These are phyloP conservation scores for Sphaerulina vaccinii DNA, from an alignment of 2,329 filamentous ascomycete genomes.

Conservation along the genomic window DNA sequence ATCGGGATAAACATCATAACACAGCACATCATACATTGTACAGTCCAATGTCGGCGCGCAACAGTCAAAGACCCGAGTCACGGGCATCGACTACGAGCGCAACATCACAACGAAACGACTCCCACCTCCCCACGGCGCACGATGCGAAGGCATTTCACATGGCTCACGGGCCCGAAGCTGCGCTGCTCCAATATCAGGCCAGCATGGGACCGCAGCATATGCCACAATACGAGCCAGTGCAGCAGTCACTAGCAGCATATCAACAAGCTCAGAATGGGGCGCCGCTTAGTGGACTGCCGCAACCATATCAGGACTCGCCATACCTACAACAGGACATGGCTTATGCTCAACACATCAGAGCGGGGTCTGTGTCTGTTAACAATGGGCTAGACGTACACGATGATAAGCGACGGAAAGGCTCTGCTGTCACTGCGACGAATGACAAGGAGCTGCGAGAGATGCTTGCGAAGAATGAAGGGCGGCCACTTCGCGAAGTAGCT, in stretches of 20 bases:
- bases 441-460: slow-evolving; percentile 77
- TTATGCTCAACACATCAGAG: slow-evolving; percentile 29
- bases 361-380: slow-evolving; percentile 31
- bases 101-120: slow-evolving; percentile 33
- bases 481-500: slow-evolving; percentile 69
- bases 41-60: slow-evolving; percentile 31
- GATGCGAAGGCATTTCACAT: slow-evolving; percentile 28
- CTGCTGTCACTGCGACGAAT: slow-evolving; percentile 72
- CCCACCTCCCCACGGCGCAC: slow-evolving; percentile 20
- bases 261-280: slow-evolving; percentile 26
- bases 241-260: slow-evolving; percentile 19
- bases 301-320: slow-evolving; percentile 29
- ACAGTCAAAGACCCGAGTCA: slow-evolving; percentile 33
- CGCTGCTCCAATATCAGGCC: slow-evolving; percentile 34
- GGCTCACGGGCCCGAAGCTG: slow-evolving; percentile 31
- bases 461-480: slow-evolving; percentile 66
- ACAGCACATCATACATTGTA: slow-evolving; percentile 18
- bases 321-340: slow-evolving; percentile 30
- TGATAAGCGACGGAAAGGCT: slow-evolving; percentile 53
- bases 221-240: slow-evolving; percentile 24
- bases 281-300: slow-evolving; percentile 25
- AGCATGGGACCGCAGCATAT: slow-evolving; percentile 29
- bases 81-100: slow-evolving; percentile 38
- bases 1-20: slow-evolving; percentile 10
- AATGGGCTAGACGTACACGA: slow-evolving; percentile 37